Conservation (phyloP, 306 rosid species). For the Dalbergia oliveri region DNA sequence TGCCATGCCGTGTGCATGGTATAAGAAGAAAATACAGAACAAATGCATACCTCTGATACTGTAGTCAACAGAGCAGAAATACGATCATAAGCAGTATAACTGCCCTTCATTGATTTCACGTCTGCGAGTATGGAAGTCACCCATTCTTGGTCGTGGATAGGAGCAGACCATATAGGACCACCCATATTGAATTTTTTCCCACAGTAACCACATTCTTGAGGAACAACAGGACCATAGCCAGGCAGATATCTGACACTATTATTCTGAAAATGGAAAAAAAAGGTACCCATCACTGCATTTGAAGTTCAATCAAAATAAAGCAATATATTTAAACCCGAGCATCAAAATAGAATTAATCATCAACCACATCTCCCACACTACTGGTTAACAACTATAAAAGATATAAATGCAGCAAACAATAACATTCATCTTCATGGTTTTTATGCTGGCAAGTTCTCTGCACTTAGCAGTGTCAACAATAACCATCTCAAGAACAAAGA, state of each 20-base stretch:
- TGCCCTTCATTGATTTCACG: constrained; percentile 72
- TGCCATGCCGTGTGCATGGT: background rate
- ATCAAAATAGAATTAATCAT: background rate
- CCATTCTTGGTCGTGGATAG: constrained; percentile 86
- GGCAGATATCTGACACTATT: constrained; percentile 76
- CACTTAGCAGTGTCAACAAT: background rate
- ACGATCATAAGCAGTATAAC: constrained; percentile 79
- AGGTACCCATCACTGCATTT: background rate
- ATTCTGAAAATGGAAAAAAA: constrained; percentile 60
- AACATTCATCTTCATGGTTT: background rate
- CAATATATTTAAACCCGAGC: background rate
- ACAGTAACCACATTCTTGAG: constrained; percentile 80
- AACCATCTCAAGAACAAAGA: background rate
- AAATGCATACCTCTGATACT: constrained; percentile 68
- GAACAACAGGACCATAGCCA: constrained; percentile 79
- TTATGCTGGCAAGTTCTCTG: background rate
- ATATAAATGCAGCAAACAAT: background rate
- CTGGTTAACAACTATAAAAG: background rate
- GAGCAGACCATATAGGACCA: constrained; percentile 92
- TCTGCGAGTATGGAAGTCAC: constrained; percentile 73
- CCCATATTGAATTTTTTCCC: constrained; percentile 93
- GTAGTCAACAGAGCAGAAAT: constrained; percentile 81
- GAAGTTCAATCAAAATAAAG: background rate
- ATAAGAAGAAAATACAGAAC: background rate
- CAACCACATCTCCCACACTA: background rate